Evolutionary conservation across 257 asterid species (phyloP).

Genomic region (Fraxinus cuspidata): DNA sequence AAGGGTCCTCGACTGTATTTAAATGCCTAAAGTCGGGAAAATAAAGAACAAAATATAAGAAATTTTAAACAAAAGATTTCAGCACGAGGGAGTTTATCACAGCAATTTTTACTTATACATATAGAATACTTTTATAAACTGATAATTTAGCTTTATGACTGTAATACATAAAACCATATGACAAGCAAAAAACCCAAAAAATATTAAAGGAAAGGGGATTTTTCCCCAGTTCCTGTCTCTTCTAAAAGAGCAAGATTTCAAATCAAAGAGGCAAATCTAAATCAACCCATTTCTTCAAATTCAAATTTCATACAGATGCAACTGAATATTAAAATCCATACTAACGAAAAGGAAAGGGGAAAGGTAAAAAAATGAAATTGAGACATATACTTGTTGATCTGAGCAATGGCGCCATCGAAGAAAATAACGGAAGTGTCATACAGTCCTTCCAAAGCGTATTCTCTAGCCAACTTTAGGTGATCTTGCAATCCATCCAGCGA

Average conservation of each 20-base stretch:
- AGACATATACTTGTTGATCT: conserved; percentile 78
- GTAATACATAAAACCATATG: neutral
- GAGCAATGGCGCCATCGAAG: conserved; percentile 97
- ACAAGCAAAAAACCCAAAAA: neutral
- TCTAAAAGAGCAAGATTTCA: neutral
- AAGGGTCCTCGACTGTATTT: conserved; percentile 81
- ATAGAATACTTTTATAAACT: neutral
- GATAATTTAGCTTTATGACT: neutral
- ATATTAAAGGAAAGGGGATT: no score
- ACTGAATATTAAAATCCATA: neutral
- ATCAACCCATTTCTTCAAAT: conserved; percentile 19
- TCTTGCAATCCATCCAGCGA: conserved; percentile 79
- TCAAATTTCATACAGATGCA: conserved; percentile 8
- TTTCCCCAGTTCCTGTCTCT: no score
- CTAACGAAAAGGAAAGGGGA: conserved; percentile 8
- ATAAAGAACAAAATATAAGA: neutral
- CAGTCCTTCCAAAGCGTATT: conserved; percentile 90
- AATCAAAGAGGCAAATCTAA: neutral
- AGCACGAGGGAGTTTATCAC: neutral
- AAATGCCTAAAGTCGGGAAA: conserved; percentile 59
- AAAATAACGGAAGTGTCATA: conserved; percentile 84
- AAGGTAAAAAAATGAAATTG: conserved; percentile 1
- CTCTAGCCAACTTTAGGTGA: conserved; percentile 88
- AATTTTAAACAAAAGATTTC: neutral
- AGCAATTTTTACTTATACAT: neutral